Conservation (phyloP, 2,329 filamentous ascomycete genomes). For the Cryphonectria nitschkei region DNA sequence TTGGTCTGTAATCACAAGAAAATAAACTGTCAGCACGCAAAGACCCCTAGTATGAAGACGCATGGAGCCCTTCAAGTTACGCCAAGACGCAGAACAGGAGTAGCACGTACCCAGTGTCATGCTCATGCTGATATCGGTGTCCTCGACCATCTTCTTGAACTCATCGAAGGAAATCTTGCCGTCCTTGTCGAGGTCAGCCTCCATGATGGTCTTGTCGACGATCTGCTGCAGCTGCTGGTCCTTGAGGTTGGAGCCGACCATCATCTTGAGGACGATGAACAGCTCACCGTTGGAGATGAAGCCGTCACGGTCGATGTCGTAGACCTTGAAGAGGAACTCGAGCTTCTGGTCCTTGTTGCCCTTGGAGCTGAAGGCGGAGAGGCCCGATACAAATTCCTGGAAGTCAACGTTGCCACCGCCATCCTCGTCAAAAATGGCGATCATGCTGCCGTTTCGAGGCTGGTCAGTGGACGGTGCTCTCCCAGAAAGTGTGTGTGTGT, state of each 20-base stretch:
- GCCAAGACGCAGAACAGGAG: background rate
- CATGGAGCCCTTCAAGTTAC: too few species aligned
- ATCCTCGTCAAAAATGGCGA: constrained; percentile 98
- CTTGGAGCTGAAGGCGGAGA: constrained; percentile 95
- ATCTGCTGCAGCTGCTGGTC: constrained; percentile 99
- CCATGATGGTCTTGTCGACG: constrained; percentile 99
- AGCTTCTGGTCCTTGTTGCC: constrained; percentile 99
- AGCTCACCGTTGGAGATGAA: constrained; percentile 99
- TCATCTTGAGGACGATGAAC: constrained; percentile 99
- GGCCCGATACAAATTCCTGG: constrained; percentile 94
- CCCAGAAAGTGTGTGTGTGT: background rate
- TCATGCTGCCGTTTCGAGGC: constrained; percentile 69
- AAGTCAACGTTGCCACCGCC: constrained; percentile 98
- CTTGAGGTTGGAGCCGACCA: constrained; percentile 99
- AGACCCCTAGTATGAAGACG: background rate
- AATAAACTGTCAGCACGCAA: constrained; percentile 1
- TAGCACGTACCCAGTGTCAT: constrained; percentile 68
- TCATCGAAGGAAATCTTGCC: constrained; percentile 99
- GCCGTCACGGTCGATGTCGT: constrained; percentile 98
- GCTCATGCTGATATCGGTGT: constrained; percentile 78
- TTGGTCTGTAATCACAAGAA: constrained; percentile 8
- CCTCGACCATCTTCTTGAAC: constrained; percentile 99
- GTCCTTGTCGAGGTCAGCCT: constrained; percentile 93
- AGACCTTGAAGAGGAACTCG: constrained; percentile 97
- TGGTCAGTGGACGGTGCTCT: background rate